These are phyloP conservation scores for Podaxis sp. DNA, from an alignment of 768 basidiomycete species.

Conservation along the genomic window DNA sequence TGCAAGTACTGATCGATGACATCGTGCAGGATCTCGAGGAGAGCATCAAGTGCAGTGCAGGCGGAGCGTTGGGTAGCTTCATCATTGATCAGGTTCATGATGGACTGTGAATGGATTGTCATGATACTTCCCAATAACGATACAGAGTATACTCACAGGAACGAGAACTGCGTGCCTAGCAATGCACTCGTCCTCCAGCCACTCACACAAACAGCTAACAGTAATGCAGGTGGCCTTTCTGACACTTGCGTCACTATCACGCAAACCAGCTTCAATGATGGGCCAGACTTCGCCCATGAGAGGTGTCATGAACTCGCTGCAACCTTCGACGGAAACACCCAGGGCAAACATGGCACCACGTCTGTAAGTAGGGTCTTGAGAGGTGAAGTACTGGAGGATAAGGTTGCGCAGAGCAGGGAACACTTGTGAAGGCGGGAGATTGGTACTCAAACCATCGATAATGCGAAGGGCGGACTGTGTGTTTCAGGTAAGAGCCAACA, in stretches of 20 bases:
- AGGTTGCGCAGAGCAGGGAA: slow-evolving; percentile 87
- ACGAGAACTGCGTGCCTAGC: slow-evolving; percentile 79
- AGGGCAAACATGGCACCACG: slow-evolving; percentile 94
- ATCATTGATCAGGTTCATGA: slow-evolving; percentile 90
- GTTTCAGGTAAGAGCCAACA: not conserved
- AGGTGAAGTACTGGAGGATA: slow-evolving; percentile 82
- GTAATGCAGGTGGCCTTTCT: slow-evolving; percentile 95
- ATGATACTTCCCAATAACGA: not conserved
- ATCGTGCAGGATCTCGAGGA: slow-evolving; percentile 91
- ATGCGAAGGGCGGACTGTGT: slow-evolving; percentile 86
- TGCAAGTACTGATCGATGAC: slow-evolving; percentile 88
- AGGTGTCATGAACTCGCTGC: slow-evolving; percentile 96
- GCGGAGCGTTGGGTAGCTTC: slow-evolving; percentile 83
- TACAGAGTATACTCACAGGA: slow-evolving; percentile 51
- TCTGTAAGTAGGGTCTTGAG: slow-evolving; percentile 70
- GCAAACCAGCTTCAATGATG: slow-evolving; percentile 82
- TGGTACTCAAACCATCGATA: slow-evolving; percentile 88
- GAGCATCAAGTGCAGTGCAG: slow-evolving; percentile 95
- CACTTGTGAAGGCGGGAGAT: slow-evolving; percentile 90
- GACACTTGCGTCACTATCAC: slow-evolving; percentile 78
- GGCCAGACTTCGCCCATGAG: slow-evolving; percentile 93
- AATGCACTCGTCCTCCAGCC: slow-evolving; percentile 91
- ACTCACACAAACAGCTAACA: slow-evolving; percentile 95
- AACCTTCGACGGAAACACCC: slow-evolving; percentile 94
- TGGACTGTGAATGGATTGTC: slow-evolving; percentile 44